Evolutionary conservation across 75 land plant genomes (phyloP), one percentile per base, ranked within the genome.

Genomic region (Pinus taeda): DNA sequence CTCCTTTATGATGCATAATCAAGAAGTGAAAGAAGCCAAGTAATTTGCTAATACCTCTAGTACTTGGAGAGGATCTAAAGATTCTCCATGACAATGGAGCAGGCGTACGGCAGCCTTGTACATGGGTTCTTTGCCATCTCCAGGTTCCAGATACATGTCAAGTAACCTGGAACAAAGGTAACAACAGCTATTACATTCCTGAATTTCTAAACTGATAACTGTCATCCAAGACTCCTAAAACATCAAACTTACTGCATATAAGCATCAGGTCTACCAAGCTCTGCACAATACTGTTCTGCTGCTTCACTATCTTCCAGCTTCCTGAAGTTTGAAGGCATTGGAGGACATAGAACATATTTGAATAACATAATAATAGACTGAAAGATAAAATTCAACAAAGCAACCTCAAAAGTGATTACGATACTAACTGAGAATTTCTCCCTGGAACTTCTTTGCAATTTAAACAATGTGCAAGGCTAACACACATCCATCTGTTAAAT

Each of bases 231-330:
- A 45, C 11, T 17, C 57, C 22, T 65, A 66, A n/a, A 33, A 64
- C 45, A 53, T 14, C 39, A 66, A 59, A 86, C 90, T 69, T 21
- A 96, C 99, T 92, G 93, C 93, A 95, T 88, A 80, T 97, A 97
- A 57, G 94, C 98, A 84, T 97, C 99, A 49, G 89, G 89, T 82
- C 96, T 83, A 29, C 98, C 99, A 80, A 97, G 90, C 84, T 97
- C 93, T 63, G 86, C 89, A 83, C 99, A 97, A 81, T 97, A 97
- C 30, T 84, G 87, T 57, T 95, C 94, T 64, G 99, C 99, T 30
- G 96, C 96, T 82, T 97, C 96, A 83, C 88, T 87, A 76, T 97
- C 95, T 77, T 92, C 98, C 77, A 97, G 85, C 78, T 97, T 97
- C 86, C 98, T 97, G 84, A 45, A 45, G 72, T 37, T 42, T 42